Evolutionary conservation across 2,329 filamentous ascomycete species (phyloP).

Genomic region (Teratosphaeria zuluensis): DNA sequence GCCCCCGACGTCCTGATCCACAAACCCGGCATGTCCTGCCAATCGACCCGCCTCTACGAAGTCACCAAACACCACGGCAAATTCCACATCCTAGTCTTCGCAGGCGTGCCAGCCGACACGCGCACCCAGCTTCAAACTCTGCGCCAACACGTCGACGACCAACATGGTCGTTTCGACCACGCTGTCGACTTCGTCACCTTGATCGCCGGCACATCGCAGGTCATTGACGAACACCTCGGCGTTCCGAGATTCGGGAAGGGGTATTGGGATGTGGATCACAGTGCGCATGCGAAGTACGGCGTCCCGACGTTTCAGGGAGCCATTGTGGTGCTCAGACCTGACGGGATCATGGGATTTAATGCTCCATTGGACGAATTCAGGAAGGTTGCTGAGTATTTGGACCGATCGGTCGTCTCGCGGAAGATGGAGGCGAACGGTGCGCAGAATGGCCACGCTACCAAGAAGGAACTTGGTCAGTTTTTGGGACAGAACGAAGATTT

Average conservation of each 20-base stretch:
- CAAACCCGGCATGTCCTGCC: constrained; percentile 13
- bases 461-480: constrained; percentile 5
- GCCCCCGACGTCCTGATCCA: constrained; percentile 16
- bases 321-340: constrained; percentile 25
- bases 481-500: constrained; percentile 5
- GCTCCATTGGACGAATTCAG: constrained; percentile 3
- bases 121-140: neutral
- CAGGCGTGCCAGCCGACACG: constrained; percentile 8
- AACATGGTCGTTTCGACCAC: neutral
- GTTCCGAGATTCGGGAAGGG: constrained; percentile 25
- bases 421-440: neutral
- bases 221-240: constrained; percentile 28
- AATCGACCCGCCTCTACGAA: constrained; percentile 13
- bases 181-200: constrained; percentile 19
- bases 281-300: constrained; percentile 26
- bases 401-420: too few relatives aligned
- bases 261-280: constrained; percentile 26
- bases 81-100: constrained; percentile 18
- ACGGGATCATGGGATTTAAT: constrained; percentile 16
- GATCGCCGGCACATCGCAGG: constrained; percentile 23
- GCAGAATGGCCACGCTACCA: neutral
- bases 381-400: constrained; percentile 3
- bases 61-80: constrained; percentile 8
- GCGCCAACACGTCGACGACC: constrained; percentile 3
- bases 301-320: constrained; percentile 15